Base-by-base conservation (phyloP, 306 rosid genomes). In the Begonia masoniana region DNA sequence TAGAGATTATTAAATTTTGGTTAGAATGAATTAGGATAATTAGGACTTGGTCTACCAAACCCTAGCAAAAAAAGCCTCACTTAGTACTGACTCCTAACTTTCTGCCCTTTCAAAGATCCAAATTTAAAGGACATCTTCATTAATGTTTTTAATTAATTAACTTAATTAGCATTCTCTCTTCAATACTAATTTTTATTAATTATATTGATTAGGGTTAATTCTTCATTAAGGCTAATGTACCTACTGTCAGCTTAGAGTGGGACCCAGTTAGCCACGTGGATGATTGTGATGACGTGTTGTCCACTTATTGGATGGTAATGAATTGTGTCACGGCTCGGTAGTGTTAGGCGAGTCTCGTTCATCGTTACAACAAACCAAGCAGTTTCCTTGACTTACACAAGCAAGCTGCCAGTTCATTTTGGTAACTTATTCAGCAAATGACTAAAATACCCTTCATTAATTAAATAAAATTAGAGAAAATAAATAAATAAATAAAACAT, bases 341-440 rank as follows among this genome's bases (percentile, higher is more conserved):
- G 49, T 45, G 49, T 10, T n/a, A 45, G 49, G 49, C 49, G 49
- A 45, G 49, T 35, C 54, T 64, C 68, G 64, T 41, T 69, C 68
- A 62, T 67, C 85, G 78, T 87, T 76, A 70, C 84, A 87, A 76
- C 82, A 51, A 73, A 65, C 80, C 62, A 26, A 75, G 78, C 86
- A 77, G 87, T 78, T 84, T 77, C 76, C 78, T 79, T 77, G 76
- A 84, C 88, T 71, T 59, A 60, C 75, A 72, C 85, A 71, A 69
- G 70, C 62, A 67, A 65, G 68, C 75, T 60, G 71, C 75, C 78
- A 57, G 85, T 69, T 71, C 55, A 62, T 60, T 67, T 63, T 70
- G 72, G 79, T 65, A 81, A 43, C 43, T 55, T 31, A 46, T 41
- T 10, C 7, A 13, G 10, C 12, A 53, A 60, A 50, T 79, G 61